These are phyloP conservation scores for Chaetomium tenue DNA, from an alignment of 495 filamentous ascomycete species.

Conservation along the genomic window DNA sequence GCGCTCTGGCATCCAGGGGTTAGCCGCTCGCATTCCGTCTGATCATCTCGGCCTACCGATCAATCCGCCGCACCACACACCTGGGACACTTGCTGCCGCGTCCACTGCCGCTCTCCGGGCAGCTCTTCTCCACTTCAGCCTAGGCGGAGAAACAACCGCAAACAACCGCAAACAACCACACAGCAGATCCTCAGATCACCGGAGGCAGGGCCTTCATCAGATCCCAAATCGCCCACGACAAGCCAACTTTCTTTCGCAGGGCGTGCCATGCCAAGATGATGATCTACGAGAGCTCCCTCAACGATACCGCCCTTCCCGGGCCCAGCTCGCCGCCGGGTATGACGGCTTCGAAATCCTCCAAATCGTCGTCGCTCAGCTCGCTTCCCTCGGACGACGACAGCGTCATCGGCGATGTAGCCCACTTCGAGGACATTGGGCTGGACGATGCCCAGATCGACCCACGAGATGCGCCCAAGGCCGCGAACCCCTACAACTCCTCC, in stretches of 20 bases:
- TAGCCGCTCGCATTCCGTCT: conserved; percentile 25
- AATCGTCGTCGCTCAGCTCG: conserved; percentile 83
- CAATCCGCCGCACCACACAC: conserved; percentile 16
- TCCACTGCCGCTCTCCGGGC: conserved; percentile 13
- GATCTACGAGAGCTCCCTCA: conserved; percentile 49
- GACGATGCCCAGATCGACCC: conserved; percentile 55
- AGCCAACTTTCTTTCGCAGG: neutral
- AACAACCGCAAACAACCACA: neutral
- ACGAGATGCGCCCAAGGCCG: conserved; percentile 44
- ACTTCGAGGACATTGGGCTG: conserved; percentile 94
- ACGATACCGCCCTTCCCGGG: conserved; percentile 48
- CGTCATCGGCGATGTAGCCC: conserved; percentile 64
- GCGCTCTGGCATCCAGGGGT: conserved; percentile 29
- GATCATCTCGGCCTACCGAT: conserved; percentile 23
- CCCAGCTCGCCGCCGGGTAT: conserved; percentile 82
- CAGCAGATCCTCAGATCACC: conserved; percentile 4
- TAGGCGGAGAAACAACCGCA: conserved; percentile 19
- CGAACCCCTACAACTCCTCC: conserved; percentile 44
- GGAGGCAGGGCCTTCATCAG: conserved; percentile 9
- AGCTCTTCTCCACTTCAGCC: conserved; percentile 10
- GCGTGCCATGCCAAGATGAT: conserved; percentile 50
- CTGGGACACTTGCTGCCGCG: conserved; percentile 31
- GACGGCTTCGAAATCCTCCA: conserved; percentile 82
- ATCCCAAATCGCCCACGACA: neutral
- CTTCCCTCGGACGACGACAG: conserved; percentile 66